Base-by-base conservation (phyloP, 805 yeast genomes). In the Zygotorulaspora chibaensis region DNA sequence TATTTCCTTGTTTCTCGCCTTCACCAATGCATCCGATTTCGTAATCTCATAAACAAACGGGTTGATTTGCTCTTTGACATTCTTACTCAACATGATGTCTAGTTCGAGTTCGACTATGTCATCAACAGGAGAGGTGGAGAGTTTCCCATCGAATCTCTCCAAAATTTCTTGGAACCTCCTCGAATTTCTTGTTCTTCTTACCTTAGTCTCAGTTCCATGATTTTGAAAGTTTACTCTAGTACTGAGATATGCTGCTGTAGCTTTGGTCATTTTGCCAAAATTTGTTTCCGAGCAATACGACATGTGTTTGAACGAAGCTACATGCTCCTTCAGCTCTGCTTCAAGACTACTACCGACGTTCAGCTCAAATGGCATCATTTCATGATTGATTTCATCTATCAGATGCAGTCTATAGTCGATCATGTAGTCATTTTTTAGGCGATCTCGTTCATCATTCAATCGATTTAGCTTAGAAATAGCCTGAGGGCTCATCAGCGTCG, bases 1-100 rank as follows among this genome's bases (percentile, higher is more conserved):
- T 13, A 58, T 25, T 12, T 44, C 27, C 18, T 40, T 49, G 39
- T 64, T 62, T n/a, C 43, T 45, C 2, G 39, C 33, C 42, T 52
- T 60, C 2, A 42, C 33, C 3, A 27, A 26, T 12, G 35, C 18
- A 23, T 64, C 67, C 17, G 43, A 35, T 45, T 54, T 52, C 7
- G 68, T 67, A 6, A 64, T 47, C 31, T 56, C 54, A 5, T 43
- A 46, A 3, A 62, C 51, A 33, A 48, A 56, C 1, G 68, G 66
- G 36, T 54, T 55, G 4, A 57, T 37, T 27, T 56, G 56, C 35
- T 45, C 52, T 16, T 37, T 45, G 2, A 60, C 28, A 29, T 52
- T 45, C 12, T 28, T 48, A 11, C 35, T 46, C 3, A 45, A 47
- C 8, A 46, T 46, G 3, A 35, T 18, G 2, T 41, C 37, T 15